A percentile compares a stretch with the other conserved stretches of the same genome.
phyloP scores from a whole-genome alignment of 257 asterid species.

The Forsythia viridissima region DNA sequence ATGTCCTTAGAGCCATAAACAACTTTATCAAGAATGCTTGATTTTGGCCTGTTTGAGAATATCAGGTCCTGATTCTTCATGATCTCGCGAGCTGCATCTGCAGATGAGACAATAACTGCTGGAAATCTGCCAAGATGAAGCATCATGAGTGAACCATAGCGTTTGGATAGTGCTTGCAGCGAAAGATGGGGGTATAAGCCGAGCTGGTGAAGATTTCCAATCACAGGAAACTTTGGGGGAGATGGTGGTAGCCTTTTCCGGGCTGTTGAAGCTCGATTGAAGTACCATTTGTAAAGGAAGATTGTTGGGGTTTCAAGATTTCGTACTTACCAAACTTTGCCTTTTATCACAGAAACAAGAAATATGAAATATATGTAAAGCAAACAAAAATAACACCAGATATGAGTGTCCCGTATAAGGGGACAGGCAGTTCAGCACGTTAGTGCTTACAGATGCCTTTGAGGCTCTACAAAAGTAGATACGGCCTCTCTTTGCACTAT shows the following conservation, averaged over 20 bases:
- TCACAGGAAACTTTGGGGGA: slow-evolving; percentile 43
- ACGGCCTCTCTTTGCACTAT: no score
- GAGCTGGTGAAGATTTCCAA: slow-evolving; percentile 47
- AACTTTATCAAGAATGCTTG: slow-evolving; percentile 15
- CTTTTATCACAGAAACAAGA: no score
- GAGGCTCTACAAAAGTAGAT: no score
- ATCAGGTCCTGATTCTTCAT: slow-evolving; percentile 41
- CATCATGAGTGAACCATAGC: slow-evolving; percentile 44
- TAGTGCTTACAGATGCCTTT: no score
- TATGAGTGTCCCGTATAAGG: no score
- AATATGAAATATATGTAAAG: no score
- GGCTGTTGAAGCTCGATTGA: not conserved
- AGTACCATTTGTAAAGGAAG: slow-evolving; percentile 19
- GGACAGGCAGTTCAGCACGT: no score
- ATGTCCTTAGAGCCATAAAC: slow-evolving; percentile 31
- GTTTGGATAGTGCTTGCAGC: slow-evolving; percentile 31
- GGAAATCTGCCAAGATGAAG: slow-evolving; percentile 45
- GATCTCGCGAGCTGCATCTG: slow-evolving; percentile 37
- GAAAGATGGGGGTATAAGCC: slow-evolving; percentile 46
- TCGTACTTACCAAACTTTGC: no score
- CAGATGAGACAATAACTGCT: slow-evolving; percentile 41
- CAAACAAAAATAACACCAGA: no score
- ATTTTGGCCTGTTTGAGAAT: slow-evolving; percentile 41
- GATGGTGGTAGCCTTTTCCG: slow-evolving; percentile 37
- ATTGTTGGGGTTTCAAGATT: no score